Conservation (phyloP, 257 asterid species). For the Hygrophila difformis region DNA sequence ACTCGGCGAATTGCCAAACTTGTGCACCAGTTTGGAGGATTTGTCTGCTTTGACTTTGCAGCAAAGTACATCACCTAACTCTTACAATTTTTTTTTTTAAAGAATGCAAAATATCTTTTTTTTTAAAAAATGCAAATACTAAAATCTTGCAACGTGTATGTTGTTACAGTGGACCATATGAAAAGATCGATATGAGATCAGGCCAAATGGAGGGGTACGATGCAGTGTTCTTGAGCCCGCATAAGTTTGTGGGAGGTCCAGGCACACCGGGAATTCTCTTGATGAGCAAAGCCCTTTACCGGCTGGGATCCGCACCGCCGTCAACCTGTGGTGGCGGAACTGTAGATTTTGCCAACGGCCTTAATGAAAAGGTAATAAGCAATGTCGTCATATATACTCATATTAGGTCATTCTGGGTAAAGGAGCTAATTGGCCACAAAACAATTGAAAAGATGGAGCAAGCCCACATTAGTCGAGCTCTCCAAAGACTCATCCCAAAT, state of each 20-base stretch:
- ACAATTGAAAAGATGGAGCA: constrained; percentile 32
- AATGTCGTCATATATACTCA: no score
- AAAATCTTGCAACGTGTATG: no score
- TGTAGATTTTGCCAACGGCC: constrained; percentile 42
- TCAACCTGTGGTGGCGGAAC: constrained; percentile 78
- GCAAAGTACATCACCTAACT: constrained; percentile 40
- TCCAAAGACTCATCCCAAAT: constrained; percentile 33
- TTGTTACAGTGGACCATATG: constrained; percentile 43
- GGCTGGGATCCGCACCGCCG: constrained; percentile 45
- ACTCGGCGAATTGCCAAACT: constrained; percentile 40
- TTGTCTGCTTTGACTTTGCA: constrained; percentile 65
- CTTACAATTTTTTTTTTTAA: no score
- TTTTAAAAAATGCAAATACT: no score
- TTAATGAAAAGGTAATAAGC: constrained; percentile 31
- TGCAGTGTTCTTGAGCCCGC: constrained; percentile 47
- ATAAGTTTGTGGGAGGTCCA: constrained; percentile 76
- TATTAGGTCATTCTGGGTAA: constrained; percentile 59
- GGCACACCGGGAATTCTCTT: constrained; percentile 61
- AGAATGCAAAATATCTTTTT: no score
- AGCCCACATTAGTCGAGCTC: constrained; percentile 28
- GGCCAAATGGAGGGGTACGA: constrained; percentile 51
- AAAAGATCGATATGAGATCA: constrained; percentile 47
- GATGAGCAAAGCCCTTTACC: constrained; percentile 42
- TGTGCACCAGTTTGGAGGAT: constrained; percentile 52
- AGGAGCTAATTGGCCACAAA: constrained; percentile 43